Base-by-base conservation (phyloP, 257 asterid species). In the Nemophila menziesii region DNA sequence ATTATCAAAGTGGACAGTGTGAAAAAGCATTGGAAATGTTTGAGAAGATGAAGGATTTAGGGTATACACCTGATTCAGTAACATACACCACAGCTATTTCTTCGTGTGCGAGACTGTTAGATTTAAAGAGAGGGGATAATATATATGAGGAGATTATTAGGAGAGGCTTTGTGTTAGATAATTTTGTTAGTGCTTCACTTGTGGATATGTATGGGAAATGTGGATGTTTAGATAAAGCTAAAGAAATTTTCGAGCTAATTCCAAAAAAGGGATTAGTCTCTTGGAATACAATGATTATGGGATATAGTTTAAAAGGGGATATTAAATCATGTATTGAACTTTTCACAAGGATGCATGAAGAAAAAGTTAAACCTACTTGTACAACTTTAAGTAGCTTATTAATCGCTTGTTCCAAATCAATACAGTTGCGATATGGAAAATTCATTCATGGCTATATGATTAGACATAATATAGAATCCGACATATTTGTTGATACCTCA, bases 201-300 rank as follows among this genome's bases (percentile, higher is more conserved):
- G 77, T 84, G 41, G 92, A 78, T 72, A 68, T 80, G 93, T 84
- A 77, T 49, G 95, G 93, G 26, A 84, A 72, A 72, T 77, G 83
- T 57, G 93, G 92, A 34, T 50, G 60, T 54, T 46, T 69, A 33
- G 78, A 64, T 37, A 75, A 37, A 69, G 95, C 92, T 9, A 60
- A 53, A 50, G 72, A 66, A 36, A 77, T 78, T 29, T 84, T 77
- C 13, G 79, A 78, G 46, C 60, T 51, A 63, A 66, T 73, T 36
- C 62, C 56, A 47, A 39, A 47, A 54, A 77, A 77, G 62, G 72
- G 74, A 65, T 64, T 78, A 65, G 95, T 77, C 64, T 61, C 78
- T 38, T 84, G 93, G 93, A 84, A 84, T 60, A 42, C 86, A 33
- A 62, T 80, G 80, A 84, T 77, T 6, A 74, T 87, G 16, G 81